Conservation (phyloP, 345 rosid genomes). For the Citrus trifoliata region DNA sequence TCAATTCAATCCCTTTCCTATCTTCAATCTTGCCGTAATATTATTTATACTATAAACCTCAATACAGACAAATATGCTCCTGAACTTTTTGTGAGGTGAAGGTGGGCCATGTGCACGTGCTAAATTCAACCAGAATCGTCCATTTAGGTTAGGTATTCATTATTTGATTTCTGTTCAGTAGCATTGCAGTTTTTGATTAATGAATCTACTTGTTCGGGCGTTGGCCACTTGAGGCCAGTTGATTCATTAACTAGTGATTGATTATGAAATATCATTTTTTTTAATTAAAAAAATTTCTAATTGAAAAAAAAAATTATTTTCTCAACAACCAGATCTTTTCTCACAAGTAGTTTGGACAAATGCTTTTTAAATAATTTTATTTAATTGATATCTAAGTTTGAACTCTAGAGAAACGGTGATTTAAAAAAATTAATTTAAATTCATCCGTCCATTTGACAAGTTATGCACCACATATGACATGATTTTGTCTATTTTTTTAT, state of each 20-base stretch:
- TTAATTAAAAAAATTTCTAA: too few relatives aligned
- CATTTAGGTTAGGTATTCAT: slow-evolving; percentile 11
- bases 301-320: too few relatives aligned
- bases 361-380: too few relatives aligned
- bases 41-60: background rate
- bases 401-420: too few relatives aligned
- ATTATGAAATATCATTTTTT: background rate
- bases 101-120: slow-evolving; percentile 3
- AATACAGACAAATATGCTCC: too few relatives aligned
- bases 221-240: background rate
- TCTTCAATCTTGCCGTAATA: background rate
- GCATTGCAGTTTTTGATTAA: background rate
- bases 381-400: too few relatives aligned
- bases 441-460: too few relatives aligned
- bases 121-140: slow-evolving; percentile 25
- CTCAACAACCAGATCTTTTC: too few relatives aligned
- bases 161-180: background rate
- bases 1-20: background rate
- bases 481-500: too few relatives aligned
- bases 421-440: too few relatives aligned
- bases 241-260: background rate
- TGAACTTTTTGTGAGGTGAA: background rate
- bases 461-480: too few relatives aligned
- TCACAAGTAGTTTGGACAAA: too few relatives aligned
- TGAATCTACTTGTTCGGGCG: slow-evolving; percentile 12